These are phyloP conservation scores for Aspergillus versicolor DNA, from an alignment of 2,329 filamentous ascomycete species.

Conservation along the genomic window DNA sequence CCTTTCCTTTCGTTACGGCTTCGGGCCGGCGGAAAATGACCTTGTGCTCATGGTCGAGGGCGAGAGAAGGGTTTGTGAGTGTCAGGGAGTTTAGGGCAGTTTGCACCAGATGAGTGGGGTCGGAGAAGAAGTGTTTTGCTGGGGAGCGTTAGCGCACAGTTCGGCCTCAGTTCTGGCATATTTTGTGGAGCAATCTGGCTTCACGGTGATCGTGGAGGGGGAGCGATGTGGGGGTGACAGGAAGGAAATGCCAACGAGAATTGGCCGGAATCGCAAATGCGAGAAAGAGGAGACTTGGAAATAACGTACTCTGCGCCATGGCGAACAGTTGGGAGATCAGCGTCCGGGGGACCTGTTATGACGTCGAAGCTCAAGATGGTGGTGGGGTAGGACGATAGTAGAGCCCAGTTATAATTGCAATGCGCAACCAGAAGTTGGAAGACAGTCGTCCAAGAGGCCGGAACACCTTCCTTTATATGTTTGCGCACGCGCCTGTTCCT, in stretches of 20 bases:
- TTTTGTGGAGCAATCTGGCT: conserved; percentile 14
- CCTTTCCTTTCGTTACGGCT: conserved; percentile 55
- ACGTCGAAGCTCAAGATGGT: conserved; percentile 11
- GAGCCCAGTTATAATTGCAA: neutral
- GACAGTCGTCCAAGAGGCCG: neutral
- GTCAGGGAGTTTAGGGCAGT: conserved; percentile 75
- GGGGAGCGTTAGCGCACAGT: conserved; percentile 19
- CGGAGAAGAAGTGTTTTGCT: conserved; percentile 85
- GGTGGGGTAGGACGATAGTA: conserved; percentile 9
- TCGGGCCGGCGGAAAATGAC: conserved; percentile 72
- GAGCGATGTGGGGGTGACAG: neutral
- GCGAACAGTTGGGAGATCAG: conserved; percentile 19
- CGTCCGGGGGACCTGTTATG: conserved; percentile 9
- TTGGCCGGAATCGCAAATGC: neutral
- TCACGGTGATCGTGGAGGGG: conserved; percentile 9
- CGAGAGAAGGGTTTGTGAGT: conserved; percentile 78
- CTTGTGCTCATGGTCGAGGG: conserved; percentile 76
- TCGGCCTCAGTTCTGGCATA: neutral
- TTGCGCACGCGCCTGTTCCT: neutral
- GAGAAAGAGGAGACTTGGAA: neutral
- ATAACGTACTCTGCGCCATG: conserved; percentile 38
- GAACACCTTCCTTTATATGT: conserved; percentile 13
- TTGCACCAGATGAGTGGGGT: conserved; percentile 75
- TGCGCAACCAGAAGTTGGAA: neutral
- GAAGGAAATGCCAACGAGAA: neutral